Base-by-base conservation (phyloP, 371 early-diverging fungal species). In the Nosema muscidifuracis region DNA sequence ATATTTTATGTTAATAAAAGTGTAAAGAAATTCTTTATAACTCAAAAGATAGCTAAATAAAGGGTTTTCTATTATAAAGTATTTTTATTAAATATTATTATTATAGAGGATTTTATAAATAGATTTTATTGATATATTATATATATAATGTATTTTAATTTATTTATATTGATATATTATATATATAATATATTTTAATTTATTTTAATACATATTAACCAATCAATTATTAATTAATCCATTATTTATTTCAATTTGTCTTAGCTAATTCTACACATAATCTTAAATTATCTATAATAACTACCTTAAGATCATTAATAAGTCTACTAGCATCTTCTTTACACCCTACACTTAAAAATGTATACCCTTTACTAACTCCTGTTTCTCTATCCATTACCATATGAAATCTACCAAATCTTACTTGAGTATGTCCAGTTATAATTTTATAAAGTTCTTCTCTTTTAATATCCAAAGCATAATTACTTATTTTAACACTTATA, bases 21-120 rank as follows among this genome's bases (percentile, higher is more conserved):
- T 33, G 66, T 77, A 55, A 76, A 77, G 47, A 42, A 77, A 15
- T 80, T 80, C 56, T 80, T 77, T 65, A 31, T 77, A 38, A 56
- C 64, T 40, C 74, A 77, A 40, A 80, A 77, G 65, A 80, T 80
- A 55, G 73, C 74, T 36, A 74, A 70, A 62, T 62, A 62, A 62
- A 58, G n/a, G n/a, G n/a, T n/a, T n/a, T n/a, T n/a, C n/a, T n/a
- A n/a, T n/a, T n/a, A n/a, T n/a, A n/a, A n/a, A n/a, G n/a, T n/a
- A n/a, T 40, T 7, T 40, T 40, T 7, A 40, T 40, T 40, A 40
- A 40, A 40, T 40, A 40, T 40, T 15, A 9, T 40, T 9, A 40
- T 7, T 40, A 40, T 40, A 40, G 7, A 40, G 40, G 7, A 7
- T 40, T 40, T 7, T 7, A 12, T 47, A 7, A 20, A 47, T 47